Evolutionary conservation across 2,329 filamentous ascomycete species (phyloP).

Genomic region (Trichoderma gracile): DNA sequence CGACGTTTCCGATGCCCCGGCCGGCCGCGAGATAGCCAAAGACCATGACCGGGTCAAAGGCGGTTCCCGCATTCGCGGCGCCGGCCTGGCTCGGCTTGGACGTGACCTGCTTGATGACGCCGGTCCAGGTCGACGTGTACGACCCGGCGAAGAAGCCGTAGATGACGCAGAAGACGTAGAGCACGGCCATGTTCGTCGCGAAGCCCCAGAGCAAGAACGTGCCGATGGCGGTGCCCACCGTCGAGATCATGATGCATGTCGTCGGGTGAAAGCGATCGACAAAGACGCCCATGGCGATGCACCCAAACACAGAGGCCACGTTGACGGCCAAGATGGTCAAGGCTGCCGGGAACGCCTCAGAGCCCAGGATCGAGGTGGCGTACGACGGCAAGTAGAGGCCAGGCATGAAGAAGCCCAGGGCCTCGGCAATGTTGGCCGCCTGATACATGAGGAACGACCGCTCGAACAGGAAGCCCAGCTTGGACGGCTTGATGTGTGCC

Average conservation of each 20-base stretch:
- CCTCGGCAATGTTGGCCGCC: slow-evolving; percentile 56
- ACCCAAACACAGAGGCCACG: slow-evolving; percentile 56
- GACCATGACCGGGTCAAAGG: slow-evolving; percentile 54
- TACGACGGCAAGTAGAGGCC: slow-evolving; percentile 60
- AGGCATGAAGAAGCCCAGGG: slow-evolving; percentile 60
- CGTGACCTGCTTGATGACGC: slow-evolving; percentile 46
- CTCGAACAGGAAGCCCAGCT: slow-evolving; percentile 50
- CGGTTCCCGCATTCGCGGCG: slow-evolving; percentile 24
- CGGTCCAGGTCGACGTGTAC: slow-evolving; percentile 61
- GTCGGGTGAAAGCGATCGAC: slow-evolving; percentile 51
- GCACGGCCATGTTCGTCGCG: slow-evolving; percentile 48
- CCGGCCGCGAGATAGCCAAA: slow-evolving; percentile 60
- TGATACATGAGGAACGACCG: slow-evolving; percentile 56
- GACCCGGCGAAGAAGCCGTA: slow-evolving; percentile 64
- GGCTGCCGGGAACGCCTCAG: slow-evolving; percentile 48
- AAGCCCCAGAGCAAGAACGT: slow-evolving; percentile 61
- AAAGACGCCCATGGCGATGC: slow-evolving; percentile 55
- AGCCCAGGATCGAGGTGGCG: slow-evolving; percentile 47
- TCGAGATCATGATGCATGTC: slow-evolving; percentile 54
- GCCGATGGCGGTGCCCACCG: slow-evolving; percentile 53
- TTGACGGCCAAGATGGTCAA: slow-evolving; percentile 58
- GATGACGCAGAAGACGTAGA: slow-evolving; percentile 58
- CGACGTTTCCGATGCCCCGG: slow-evolving; percentile 62
- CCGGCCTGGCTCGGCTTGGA: slow-evolving; percentile 15
- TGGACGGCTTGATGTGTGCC: slow-evolving; percentile 37